Evolutionary conservation across 1,284 basidiomycete species (phyloP), one percentile per base, ranked within the genome.

Genomic region (Earliella scabrosa): DNA sequence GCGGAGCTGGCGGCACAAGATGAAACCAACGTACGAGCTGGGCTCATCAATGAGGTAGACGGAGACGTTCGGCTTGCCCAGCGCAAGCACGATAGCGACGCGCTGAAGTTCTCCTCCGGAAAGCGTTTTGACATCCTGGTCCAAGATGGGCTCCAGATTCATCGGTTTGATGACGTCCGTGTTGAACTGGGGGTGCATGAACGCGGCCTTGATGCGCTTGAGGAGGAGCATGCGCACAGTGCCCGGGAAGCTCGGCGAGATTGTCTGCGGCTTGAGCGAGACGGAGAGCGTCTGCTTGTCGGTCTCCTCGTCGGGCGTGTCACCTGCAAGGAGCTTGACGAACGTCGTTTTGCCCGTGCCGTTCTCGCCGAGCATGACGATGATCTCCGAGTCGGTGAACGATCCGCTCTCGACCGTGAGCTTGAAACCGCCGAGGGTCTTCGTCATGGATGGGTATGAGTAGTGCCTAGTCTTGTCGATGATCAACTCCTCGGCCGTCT

Each of bases 321-420:
- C 87, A 46, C 95, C 96, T 8, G 94, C 94, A 52, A 98, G 82
- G 51, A 98, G 78, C 61, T 95, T 90, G 57, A 98, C 93, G 71
- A 98, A 93, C 0, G 95, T 98, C 45, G 96, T 97, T 82, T 98
- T 98, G 44, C 95, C 95, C 10, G 94, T 98, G 52, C 95, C 95
- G 74, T 98, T 98, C 82, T 98, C 95, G 59, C 95, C 95, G 32
- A 98, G 79, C 88, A 98, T 92, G 71, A 98, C 95, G 64, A 98
- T 93, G 71, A 98, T 98, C 72, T 98, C 95, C 1, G 94, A 97
- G 71, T 98, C 95, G 16, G 95, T 94, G 76, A 97, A 98, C 47
- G 84, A 84, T 27, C 96, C 96, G 0, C 73, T 76, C 66, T 95
- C 85, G 56, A 98, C 92, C 44, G 93, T 91, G 46, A 98, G 85